Conservation (phyloP, 176 grass and related monocot genomes). For the bread wheat (Triticum aestivum) region IWGSC_CS_RefSeq_v2.1 NC_057812.1:158328086-158328585, state of each 20-base stretch:
- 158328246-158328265: slow-evolving; percentile 84
- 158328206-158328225: neutral
- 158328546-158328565: neutral
- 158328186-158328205: slow-evolving; percentile 39
- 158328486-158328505: slow-evolving; percentile 1
- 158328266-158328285: slow-evolving; percentile 46
- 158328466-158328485: slow-evolving; percentile 41
- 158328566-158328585: neutral
- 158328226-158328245: slow-evolving; percentile 35
- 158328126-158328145: slow-evolving; percentile 58
- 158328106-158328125: slow-evolving; percentile 52
- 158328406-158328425: slow-evolving; percentile 31
- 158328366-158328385: slow-evolving; percentile 48
- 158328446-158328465: slow-evolving; percentile 55
- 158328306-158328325: slow-evolving; percentile 41
- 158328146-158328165: slow-evolving; percentile 43
- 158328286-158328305: slow-evolving; percentile 46
- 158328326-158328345: slow-evolving; percentile 1
- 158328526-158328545: slow-evolving; percentile 29
- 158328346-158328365: neutral
- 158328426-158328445: slow-evolving; percentile 59
- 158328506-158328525: slow-evolving; percentile 17
- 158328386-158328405: slow-evolving; percentile 50
- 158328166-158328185: slow-evolving; percentile 57
- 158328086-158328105: slow-evolving; percentile 84